A percentile compares a stretch with the other conserved stretches of the same genome.
These are phyloP conservation scores for Eimeria sp. DNA, from an alignment of 169 alveolate species.

Conservation along the genomic window DNA sequence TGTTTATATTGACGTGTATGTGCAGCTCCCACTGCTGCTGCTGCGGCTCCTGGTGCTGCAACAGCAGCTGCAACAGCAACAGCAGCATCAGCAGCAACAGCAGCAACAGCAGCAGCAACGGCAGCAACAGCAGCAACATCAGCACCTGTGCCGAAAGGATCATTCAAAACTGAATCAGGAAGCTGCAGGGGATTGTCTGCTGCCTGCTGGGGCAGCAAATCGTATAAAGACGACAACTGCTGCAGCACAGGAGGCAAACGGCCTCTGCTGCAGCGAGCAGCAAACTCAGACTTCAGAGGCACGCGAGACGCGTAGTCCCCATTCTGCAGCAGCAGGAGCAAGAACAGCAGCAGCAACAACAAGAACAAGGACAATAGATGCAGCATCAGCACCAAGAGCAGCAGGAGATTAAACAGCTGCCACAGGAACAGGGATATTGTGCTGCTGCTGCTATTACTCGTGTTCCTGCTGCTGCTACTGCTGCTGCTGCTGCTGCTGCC, in stretches of 20 bases:
- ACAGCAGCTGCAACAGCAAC: too few species aligned
- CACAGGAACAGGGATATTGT: too few species aligned
- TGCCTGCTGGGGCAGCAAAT: conserved; percentile 3
- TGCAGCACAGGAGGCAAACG: neutral
- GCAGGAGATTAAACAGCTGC: neutral
- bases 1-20: neutral
- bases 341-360: neutral
- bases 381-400: neutral
- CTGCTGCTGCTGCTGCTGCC: neutral
- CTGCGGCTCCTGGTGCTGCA: too few species aligned
- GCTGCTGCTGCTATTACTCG: too few species aligned
- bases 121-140: neutral
- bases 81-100: too few species aligned
- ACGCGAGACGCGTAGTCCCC: conserved; percentile 35
- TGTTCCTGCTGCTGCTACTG: neutral
- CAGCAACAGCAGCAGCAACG: neutral
- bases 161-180: neutral
- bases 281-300: conserved; percentile 35
- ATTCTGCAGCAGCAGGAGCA: conserved; percentile 22
- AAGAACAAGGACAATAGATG: neutral
- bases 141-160: conserved; percentile 16
- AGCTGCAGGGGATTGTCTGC: neutral
- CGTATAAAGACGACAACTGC: neutral
- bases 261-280: conserved; percentile 11
- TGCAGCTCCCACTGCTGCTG: neutral